A percentile compares a stretch with the other conserved stretches of the same genome.
Conservation (phyloP, 805 yeast species). For the Candida verbasci region DNA sequence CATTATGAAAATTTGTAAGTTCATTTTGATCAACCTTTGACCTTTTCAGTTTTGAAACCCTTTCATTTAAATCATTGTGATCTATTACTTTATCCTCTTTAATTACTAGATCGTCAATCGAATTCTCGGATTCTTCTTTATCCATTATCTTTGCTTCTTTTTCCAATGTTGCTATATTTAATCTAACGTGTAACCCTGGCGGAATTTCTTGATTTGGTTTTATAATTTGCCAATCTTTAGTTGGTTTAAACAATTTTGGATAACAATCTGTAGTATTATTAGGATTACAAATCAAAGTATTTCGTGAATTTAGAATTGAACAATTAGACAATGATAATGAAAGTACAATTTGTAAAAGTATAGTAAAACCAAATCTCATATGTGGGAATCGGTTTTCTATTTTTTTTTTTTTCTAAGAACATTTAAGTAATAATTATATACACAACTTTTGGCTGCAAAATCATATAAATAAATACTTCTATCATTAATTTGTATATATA, state of each 20-base stretch:
- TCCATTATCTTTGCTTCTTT: conserved; percentile 66
- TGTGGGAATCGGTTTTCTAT: too few species aligned
- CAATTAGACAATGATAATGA: neutral
- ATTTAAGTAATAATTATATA: too few species aligned
- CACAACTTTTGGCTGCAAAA: neutral
- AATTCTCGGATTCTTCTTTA: conserved; percentile 22
- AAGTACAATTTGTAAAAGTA: neutral
- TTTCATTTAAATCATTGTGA: neutral
- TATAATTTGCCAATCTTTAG: conserved; percentile 64
- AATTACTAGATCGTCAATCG: conserved; percentile 6
- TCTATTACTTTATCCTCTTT: conserved; percentile 6
- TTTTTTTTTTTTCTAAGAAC: too few species aligned
- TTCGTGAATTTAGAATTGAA: neutral
- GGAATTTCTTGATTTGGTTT: conserved; percentile 75
- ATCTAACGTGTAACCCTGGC: conserved; percentile 69
- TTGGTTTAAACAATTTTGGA: conserved; percentile 51
- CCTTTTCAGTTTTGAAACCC: neutral
- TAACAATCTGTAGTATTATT: conserved; percentile 43
- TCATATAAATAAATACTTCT: too few species aligned
- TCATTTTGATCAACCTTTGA: conserved; percentile 13
- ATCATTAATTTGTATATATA: too few species aligned
- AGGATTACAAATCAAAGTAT: conserved; percentile 9
- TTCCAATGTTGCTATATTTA: conserved; percentile 67
- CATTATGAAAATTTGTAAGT: conserved; percentile 15
- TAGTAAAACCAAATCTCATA: neutral